These are phyloP conservation scores for Deinandra increscens DNA, from an alignment of 129 eudicot species.

Conservation along the genomic window DNA sequence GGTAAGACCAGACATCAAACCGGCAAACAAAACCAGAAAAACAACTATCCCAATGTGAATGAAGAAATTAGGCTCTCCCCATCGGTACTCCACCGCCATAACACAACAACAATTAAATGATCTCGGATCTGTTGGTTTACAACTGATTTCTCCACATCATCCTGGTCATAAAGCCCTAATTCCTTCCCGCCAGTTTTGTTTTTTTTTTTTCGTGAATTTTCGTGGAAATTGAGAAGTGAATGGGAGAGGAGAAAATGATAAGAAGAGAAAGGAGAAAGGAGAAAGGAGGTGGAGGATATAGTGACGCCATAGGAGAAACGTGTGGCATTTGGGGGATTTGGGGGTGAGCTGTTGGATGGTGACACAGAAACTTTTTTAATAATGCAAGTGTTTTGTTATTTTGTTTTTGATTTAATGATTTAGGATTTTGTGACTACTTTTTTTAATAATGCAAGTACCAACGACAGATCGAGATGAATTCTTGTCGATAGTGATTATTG, in stretches of 20 bases:
- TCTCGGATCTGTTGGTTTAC: not conserved
- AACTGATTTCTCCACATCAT: not conserved
- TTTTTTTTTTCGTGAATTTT: too few species aligned
- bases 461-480: too few species aligned
- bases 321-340: constrained; percentile 26
- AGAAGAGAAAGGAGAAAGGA: not conserved
- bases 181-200: too few species aligned
- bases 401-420: not conserved
- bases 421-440: not conserved
- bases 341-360: constrained; percentile 24
- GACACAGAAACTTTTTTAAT: too few species aligned
- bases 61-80: constrained; percentile 59
- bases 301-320: constrained; percentile 11
- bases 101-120: too few species aligned
- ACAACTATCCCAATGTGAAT: constrained; percentile 52
- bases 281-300: not conserved
- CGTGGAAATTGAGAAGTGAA: not conserved
- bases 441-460: too few species aligned
- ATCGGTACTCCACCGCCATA: constrained; percentile 65
- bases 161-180: not conserved
- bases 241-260: not conserved
- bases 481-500: too few species aligned
- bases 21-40: constrained; percentile 71
- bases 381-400: not conserved
- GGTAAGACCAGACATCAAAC: constrained; percentile 95